Evolutionary conservation across 2,329 filamentous ascomycete genomes (phyloP).

Genomic region (Phialophora verrucosa): DNA sequence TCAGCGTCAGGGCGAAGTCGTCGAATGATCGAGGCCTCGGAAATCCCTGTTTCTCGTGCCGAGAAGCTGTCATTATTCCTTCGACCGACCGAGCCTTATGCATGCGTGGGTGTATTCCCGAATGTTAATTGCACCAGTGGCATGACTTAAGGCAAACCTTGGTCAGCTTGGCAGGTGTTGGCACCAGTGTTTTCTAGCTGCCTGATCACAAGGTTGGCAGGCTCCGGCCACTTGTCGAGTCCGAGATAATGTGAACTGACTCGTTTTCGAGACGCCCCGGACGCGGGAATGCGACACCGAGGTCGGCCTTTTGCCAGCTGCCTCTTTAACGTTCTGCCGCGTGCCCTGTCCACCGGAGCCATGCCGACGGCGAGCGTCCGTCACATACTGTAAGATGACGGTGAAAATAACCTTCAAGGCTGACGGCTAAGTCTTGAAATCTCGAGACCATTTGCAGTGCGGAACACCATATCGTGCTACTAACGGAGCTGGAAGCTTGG

Average conservation of each 20-base stretch:
- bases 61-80: background rate
- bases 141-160: slow-evolving; percentile 5
- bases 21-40: slow-evolving; percentile 6
- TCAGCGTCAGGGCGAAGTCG: slow-evolving; percentile 1
- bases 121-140: slow-evolving; percentile 3
- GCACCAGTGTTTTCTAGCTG: background rate
- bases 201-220: background rate
- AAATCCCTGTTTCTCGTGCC: background rate
- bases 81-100: background rate
- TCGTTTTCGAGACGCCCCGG: background rate
- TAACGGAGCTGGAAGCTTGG: background rate
- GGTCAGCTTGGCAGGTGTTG: slow-evolving; percentile 11
- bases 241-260: background rate
- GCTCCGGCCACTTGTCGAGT: background rate
- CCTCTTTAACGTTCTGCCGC: background rate
- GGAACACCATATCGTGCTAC: background rate
- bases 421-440: background rate
- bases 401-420: background rate
- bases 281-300: background rate
- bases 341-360: background rate
- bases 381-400: background rate
- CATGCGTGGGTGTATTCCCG: background rate
- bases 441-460: background rate
- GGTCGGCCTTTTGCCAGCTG: background rate
- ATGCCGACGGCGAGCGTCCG: slow-evolving; percentile 1